Percentiles rank a stretch among this genome's conserved stretches.
phyloP scores from a whole-genome alignment of 306 rosid genomes.

The Astragalus membranaceus region DNA sequence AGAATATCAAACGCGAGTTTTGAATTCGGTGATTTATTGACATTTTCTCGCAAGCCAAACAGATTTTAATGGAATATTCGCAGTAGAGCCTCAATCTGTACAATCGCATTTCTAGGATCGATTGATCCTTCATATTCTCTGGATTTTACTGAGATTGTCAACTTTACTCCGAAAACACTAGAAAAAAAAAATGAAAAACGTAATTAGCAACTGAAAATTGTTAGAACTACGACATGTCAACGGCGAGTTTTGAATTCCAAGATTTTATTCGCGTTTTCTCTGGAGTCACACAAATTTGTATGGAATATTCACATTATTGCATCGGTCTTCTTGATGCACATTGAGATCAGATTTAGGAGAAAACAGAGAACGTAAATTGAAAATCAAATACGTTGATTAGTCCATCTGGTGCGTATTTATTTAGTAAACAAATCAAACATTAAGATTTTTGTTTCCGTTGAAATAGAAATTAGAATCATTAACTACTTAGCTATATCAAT shows the following conservation, averaged over 20 bases:
- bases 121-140: background rate
- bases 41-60: background rate
- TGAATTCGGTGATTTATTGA: background rate
- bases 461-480: background rate
- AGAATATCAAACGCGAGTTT: background rate
- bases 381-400: background rate
- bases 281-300: background rate
- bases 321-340: background rate
- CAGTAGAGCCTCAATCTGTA: background rate
- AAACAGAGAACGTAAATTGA: background rate
- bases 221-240: no score
- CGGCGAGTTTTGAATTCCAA: background rate
- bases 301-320: background rate
- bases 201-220: no score
- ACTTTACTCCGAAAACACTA: background rate
- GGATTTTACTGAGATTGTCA: background rate
- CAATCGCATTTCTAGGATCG: no score
- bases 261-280: constrained; percentile 1
- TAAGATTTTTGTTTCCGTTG: background rate
- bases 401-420: background rate
- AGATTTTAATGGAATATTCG: background rate
- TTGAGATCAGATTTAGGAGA: background rate
- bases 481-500: background rate
- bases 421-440: background rate
- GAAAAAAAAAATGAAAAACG: no score